Conservation (phyloP, 495 filamentous ascomycete species). For the Acidomyces sp. region DNA sequence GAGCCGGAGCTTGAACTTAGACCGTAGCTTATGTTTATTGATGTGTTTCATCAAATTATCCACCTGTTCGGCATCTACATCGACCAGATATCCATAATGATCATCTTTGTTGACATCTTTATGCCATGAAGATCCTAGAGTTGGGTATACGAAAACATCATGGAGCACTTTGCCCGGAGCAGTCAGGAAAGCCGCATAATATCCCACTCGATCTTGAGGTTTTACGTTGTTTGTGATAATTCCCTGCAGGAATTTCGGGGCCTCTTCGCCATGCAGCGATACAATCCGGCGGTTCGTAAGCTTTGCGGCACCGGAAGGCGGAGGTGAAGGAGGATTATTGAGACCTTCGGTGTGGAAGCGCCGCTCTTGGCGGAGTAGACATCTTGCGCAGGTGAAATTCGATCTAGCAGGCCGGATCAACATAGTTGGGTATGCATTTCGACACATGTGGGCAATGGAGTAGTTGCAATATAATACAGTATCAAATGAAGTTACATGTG, state of each 20-base stretch:
- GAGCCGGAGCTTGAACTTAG: slow-evolving; percentile 56
- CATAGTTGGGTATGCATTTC: no score
- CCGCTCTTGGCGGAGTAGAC: background rate
- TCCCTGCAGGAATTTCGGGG: slow-evolving; percentile 74
- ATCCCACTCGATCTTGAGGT: slow-evolving; percentile 33
- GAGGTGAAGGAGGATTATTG: slow-evolving; percentile 23
- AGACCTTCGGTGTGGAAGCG: background rate
- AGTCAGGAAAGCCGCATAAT: slow-evolving; percentile 74
- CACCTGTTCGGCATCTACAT: slow-evolving; percentile 59
- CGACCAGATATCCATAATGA: slow-evolving; percentile 59
- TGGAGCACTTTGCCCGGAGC: slow-evolving; percentile 70
- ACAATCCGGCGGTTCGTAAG: slow-evolving; percentile 66
- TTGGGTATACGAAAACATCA: slow-evolving; percentile 79
- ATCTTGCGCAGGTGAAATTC: slow-evolving; percentile 12
- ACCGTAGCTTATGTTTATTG: slow-evolving; percentile 68
- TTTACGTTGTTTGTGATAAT: slow-evolving; percentile 65
- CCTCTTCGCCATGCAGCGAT: slow-evolving; percentile 62
- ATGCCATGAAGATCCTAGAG: slow-evolving; percentile 13
- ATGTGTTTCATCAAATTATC: slow-evolving; percentile 52
- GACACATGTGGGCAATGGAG: no score
- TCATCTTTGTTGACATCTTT: slow-evolving; percentile 18
- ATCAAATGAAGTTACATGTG: background rate
- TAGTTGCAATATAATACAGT: no score
- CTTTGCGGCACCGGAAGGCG: slow-evolving; percentile 35
- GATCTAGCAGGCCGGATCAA: background rate